Base-by-base conservation (phyloP, 305 asterid genomes). In the Fraxinus floribunda region DNA sequence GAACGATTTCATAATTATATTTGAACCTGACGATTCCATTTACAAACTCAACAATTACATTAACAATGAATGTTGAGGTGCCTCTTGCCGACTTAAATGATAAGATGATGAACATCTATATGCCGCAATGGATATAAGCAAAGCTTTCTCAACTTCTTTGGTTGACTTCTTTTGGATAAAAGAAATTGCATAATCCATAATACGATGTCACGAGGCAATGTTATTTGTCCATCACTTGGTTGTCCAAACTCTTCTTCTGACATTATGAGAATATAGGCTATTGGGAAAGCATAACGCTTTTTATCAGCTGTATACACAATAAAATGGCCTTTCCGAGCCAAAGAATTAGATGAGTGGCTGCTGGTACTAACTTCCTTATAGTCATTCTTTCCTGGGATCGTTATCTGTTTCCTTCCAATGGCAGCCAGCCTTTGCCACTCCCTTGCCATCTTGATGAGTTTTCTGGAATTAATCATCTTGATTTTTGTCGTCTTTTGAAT, bases 201-300 rank as follows among this genome's bases (percentile, higher is more conserved):
- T 3, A 36, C 24, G 4, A 87, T 66, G 76, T 86, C 86, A 44
- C 92, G 87, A 1, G 89, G 87, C 11, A 89, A 10, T 2, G 71
- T 82, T 70, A 89, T 87, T 0, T 89, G 86, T 15, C 92, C 88
- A 46, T 83, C 78, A 0, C 85, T 60, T 2, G 87, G 81, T 10
- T 84, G 76, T 4, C 90, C 90, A 57, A 72, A 88, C 72, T 86
- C 90, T 26, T 88, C 89, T 20, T 88, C 92, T 0, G 90, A 83
- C 86, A 86, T 84, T 30, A 26, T 85, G 32, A 89, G 90, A 70
- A 7, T 39, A 39, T 83, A 79, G 24, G 76, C 60, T 9, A 89
- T 60, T 0, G 90, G 89, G 34, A 86, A 18, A 1, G 73, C 79
- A 68, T 76, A 86, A 13, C 89, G 84, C 35, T 62, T 80, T 68